Base-by-base conservation (phyloP, 306 rosid species). In the Vigna angularis region DNA sequence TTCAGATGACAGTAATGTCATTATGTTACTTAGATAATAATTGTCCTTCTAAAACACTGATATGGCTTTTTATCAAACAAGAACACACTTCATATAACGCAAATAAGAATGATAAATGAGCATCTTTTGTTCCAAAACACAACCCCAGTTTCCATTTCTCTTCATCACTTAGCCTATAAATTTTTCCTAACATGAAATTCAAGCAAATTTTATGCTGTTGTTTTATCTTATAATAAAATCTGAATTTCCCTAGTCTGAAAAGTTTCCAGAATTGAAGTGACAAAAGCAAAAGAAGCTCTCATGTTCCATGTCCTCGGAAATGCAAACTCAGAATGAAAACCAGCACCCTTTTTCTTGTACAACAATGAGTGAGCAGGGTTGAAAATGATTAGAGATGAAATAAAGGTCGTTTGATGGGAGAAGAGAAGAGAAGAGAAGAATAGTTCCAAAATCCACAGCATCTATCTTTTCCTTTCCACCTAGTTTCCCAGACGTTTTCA, bases 351-450 rank as follows among this genome's bases (percentile, higher is more conserved):
- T 78, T 59, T 66, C 18, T 24, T 67, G 52, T 8, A 7, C 24
- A 49, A 83, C 47, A 73, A 66, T 20, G 32, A 28, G 47, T 45
- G 59, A 24, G 79, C 79, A 65, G 66, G 62, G 56, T 70, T 76
- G 87, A 84, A 84, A 84, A 84, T 80, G 87, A 84, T 84, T 76
- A 80, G 76, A 80, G 82, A 80, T 62, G 82, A 75, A 84, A 57
- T 9, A 80, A 80, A 84, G 81, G 72, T 34, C 12, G 30, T 44
- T 61, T 6, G 53, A 44, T 69, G 52, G 4, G 70, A 6, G 50
- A 53, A 68, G 47, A 45, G 5, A 45, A 44, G 45, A 40, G 45
- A 40, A 40, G 45, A 40, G 3, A 1, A 38, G 44, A 38, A 38
- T 62, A 62, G 70, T 68, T 68, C 8, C 81, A 66, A 52, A 40